Evolutionary conservation across 495 filamentous ascomycete genomes (phyloP).

Genomic region (Tuber microsphaerosporum): DNA sequence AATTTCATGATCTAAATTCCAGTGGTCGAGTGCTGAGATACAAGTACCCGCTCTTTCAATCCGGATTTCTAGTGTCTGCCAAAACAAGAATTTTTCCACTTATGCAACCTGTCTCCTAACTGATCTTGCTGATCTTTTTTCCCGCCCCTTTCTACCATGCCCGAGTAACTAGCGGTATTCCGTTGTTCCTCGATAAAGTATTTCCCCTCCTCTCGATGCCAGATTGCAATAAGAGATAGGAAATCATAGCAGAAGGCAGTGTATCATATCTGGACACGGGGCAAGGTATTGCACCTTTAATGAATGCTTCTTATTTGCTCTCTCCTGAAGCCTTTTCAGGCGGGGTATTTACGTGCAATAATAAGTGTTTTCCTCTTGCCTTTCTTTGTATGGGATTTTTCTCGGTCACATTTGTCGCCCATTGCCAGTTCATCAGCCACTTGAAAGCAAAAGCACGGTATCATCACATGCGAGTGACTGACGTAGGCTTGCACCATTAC

Average conservation of each 20-base stretch:
- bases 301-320: not conserved
- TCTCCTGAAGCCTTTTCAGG: not conserved
- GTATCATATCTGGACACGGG: not conserved
- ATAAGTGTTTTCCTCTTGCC: not conserved
- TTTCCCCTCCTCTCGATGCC: not conserved
- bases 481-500: constrained; percentile 24
- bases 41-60: too few species aligned
- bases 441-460: not conserved
- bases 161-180: not conserved
- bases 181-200: not conserved
- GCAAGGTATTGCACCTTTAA: not conserved
- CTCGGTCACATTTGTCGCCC: not conserved
- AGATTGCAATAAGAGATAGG: not conserved
- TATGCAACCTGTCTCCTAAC: too few species aligned
- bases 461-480: constrained; percentile 35
- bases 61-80: too few species aligned
- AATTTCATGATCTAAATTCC: too few species aligned
- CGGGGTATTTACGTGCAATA: not conserved
- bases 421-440: constrained; percentile 4
- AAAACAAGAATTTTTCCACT: too few species aligned
- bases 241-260: not conserved
- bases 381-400: not conserved
- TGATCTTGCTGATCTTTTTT: too few species aligned
- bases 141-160: too few species aligned
- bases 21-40: too few species aligned